phyloP scores from a whole-genome alignment of 345 rosid genomes.

The Viola odorata region DNA sequence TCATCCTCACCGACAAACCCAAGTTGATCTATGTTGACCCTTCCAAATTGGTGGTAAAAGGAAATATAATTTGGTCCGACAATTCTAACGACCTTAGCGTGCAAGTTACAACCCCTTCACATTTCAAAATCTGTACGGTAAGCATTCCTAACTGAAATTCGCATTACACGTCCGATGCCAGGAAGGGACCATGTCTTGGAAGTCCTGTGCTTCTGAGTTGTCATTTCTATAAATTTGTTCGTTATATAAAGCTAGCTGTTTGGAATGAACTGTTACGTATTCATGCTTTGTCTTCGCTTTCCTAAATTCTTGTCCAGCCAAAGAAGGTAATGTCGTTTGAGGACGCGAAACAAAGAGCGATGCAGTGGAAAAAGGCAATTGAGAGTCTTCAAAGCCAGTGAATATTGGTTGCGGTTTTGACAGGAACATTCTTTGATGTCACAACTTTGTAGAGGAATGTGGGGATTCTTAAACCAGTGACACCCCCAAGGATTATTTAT shows the following conservation, averaged over 20 bases:
- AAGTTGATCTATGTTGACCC: constrained; percentile 86
- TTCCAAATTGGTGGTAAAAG: constrained; percentile 70
- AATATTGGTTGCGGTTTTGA: constrained; percentile 17
- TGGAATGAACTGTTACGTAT: background rate
- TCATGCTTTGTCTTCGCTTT: no score
- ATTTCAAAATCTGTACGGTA: constrained; percentile 94
- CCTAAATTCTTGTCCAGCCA: constrained; percentile 74
- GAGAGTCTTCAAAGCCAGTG: constrained; percentile 85
- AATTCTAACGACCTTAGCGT: constrained; percentile 75
- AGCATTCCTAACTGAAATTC: constrained; percentile 3
- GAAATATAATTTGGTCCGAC: constrained; percentile 85
- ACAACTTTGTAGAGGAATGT: constrained; percentile 19
- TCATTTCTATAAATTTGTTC: background rate
- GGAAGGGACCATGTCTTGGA: background rate
- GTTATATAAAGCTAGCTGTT: background rate
- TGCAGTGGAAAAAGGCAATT: constrained; percentile 91
- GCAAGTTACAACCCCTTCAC: constrained; percentile 72
- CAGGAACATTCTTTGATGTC: constrained; percentile 22
- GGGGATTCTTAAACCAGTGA: constrained; percentile 14
- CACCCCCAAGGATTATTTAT: constrained; percentile 19
- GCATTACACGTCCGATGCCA: background rate
- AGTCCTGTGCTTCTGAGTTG: background rate
- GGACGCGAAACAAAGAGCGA: constrained; percentile 86
- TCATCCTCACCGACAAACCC: constrained; percentile 90
- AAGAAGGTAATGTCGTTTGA: constrained; percentile 92